Base-by-base conservation (phyloP, 2,329 filamentous ascomycete species). In the Fusarium tuaranense region DNA sequence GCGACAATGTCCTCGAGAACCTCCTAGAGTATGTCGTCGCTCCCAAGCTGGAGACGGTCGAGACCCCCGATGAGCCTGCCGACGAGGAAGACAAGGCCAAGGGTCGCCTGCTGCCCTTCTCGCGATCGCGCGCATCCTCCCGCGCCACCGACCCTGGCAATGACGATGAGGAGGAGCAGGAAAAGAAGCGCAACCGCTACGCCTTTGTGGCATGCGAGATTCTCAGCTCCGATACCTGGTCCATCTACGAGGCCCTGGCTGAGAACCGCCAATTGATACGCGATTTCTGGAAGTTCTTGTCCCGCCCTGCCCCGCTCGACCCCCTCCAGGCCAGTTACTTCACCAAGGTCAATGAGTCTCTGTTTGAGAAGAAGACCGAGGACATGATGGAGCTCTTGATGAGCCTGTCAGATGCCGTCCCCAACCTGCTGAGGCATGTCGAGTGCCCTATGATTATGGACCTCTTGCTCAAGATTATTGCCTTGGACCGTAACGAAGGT, bases 361-460 rank as follows among this genome's bases (percentile, higher is more conserved):
- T 99, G 22, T 93, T 99, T 66, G 97, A 98, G 82, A 97, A 97
- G 85, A 98, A 98, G 88, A 98, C 97, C 7, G 94, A 97, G 80
- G 96, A 98, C 74, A 99, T 98, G 96, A 88, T 98, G 76, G 91
- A 92, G 20, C 92, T 99, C 71, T 91, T 99, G 83, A 97, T 95
- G 82, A 92, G 91, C 2, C 85, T 98, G 59, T 93, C 97, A 38
- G 91, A 92, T 63, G 93, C 97, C 46, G 91, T 99, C 25, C 88
- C 94, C 14, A 92, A 95, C 74, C 93, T 99, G 86, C 88, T 99
- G 67, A 93, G 93, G 78, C 97, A 99, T 82, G 95, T 99, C 38
- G 97, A 99, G 82, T 98, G 95, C 78, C 96, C 97, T 0, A 97
- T 98, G 93, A 92, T 99, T 44, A 99, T 99, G 97, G 97, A 99